phyloP scores from a whole-genome alignment of 306 rosid species.

The Phaseolus lunatus region DNA sequence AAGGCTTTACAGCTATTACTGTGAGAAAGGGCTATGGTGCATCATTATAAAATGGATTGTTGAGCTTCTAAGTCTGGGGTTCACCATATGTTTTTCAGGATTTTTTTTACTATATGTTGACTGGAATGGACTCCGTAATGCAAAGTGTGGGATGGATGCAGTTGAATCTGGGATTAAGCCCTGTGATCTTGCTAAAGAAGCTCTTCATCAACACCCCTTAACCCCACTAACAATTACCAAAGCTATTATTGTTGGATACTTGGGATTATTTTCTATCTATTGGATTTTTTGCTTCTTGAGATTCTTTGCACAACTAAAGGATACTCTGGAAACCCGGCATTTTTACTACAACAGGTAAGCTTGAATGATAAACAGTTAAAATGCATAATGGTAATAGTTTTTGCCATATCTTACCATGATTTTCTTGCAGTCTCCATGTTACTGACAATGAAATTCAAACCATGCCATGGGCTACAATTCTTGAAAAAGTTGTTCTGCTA shows the following conservation, averaged over 20 bases:
- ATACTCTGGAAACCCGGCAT: slow-evolving; percentile 73
- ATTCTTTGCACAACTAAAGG: slow-evolving; percentile 84
- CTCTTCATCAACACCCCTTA: slow-evolving; percentile 82
- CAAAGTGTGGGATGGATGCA: slow-evolving; percentile 97
- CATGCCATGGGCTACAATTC: slow-evolving; percentile 93
- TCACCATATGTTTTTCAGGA: slow-evolving; percentile 88
- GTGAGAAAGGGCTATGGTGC: slow-evolving; percentile 97
- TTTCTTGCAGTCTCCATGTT: slow-evolving; percentile 77
- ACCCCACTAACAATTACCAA: slow-evolving; percentile 76
- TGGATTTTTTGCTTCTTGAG: slow-evolving; percentile 93
- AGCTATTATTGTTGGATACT: slow-evolving; percentile 84
- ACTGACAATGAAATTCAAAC: slow-evolving; percentile 88
- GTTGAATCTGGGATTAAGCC: slow-evolving; percentile 90
- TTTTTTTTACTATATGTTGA: slow-evolving; percentile 85
- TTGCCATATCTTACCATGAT: slow-evolving; percentile 29
- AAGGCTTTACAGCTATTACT: slow-evolving; percentile 86
- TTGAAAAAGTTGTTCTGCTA: slow-evolving; percentile 80
- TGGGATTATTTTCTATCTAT: slow-evolving; percentile 85
- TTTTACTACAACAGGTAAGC: slow-evolving; percentile 79
- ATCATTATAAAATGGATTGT: slow-evolving; percentile 90
- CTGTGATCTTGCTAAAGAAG: slow-evolving; percentile 93
- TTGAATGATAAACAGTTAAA: slow-evolving; percentile 14
- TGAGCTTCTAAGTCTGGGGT: slow-evolving; percentile 89
- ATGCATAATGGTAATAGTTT: slow-evolving; percentile 19
- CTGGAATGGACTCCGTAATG: slow-evolving; percentile 95